These are phyloP conservation scores for Lentinula lateritia DNA, from an alignment of 768 basidiomycete species.

Conservation along the genomic window DNA sequence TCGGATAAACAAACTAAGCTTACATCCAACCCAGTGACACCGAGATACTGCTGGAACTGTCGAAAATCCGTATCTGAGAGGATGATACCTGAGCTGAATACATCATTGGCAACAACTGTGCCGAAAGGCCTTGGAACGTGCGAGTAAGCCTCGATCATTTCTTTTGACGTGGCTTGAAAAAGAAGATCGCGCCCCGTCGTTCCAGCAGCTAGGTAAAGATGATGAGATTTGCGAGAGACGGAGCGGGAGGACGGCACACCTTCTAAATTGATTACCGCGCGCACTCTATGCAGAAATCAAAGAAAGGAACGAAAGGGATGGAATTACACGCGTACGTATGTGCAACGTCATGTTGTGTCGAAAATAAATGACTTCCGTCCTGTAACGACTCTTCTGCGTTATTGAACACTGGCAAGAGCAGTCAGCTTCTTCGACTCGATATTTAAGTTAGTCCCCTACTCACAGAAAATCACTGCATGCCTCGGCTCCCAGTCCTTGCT, in stretches of 20 bases:
- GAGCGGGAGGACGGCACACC: conserved; percentile 32
- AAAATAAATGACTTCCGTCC: conserved; percentile 90
- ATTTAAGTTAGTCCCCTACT: conserved; percentile 18
- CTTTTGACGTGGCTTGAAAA: conserved; percentile 92
- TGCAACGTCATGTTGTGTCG: conserved; percentile 79
- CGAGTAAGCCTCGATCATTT: conserved; percentile 91
- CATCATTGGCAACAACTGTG: conserved; percentile 83
- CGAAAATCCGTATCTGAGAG: conserved; percentile 95
- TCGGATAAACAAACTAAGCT: conserved; percentile 17
- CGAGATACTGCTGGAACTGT: conserved; percentile 86
- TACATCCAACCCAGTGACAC: conserved; percentile 88
- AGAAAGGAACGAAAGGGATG: background rate
- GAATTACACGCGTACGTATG: conserved; percentile 45
- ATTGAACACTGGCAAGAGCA: conserved; percentile 68
- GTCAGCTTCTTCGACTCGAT: background rate
- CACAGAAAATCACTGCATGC: conserved; percentile 79
- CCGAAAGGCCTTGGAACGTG: conserved; percentile 87
- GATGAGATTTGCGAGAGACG: background rate
- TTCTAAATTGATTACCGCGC: conserved; percentile 88
- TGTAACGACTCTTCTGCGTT: conserved; percentile 90
- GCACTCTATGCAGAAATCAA: conserved; percentile 43
- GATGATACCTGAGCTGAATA: conserved; percentile 88
- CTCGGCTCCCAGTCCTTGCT: conserved; percentile 35
- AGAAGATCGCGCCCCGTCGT: conserved; percentile 82
- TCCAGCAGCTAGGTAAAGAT: conserved; percentile 60